Conservation (phyloP, 768 basidiomycete species). For the Termitomyces sp. region DNA sequence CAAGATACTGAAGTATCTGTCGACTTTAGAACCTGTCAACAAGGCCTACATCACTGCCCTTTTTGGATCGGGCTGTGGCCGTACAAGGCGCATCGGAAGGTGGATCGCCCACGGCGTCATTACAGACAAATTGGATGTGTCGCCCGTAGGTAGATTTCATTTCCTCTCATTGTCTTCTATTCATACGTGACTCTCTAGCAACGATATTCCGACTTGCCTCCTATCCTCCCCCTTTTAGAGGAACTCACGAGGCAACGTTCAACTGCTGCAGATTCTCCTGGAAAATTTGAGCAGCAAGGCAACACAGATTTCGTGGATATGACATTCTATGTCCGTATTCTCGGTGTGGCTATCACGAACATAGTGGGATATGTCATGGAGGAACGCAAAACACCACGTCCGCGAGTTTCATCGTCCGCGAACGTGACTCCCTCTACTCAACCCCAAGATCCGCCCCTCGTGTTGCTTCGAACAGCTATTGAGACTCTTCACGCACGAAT, state of each 20-base stretch:
- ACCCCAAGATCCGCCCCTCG: slow-evolving; percentile 41
- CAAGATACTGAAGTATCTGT: slow-evolving; percentile 41
- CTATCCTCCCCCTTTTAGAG: slow-evolving; percentile 48
- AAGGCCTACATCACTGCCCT: slow-evolving; percentile 50
- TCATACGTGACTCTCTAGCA: slow-evolving; percentile 30
- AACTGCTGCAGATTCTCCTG: slow-evolving; percentile 23
- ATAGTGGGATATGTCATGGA: slow-evolving; percentile 54
- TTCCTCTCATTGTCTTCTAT: background rate
- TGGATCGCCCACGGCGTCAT: slow-evolving; percentile 55
- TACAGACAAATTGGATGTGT: slow-evolving; percentile 24
- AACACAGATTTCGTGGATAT: slow-evolving; percentile 65
- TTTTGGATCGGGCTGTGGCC: slow-evolving; percentile 49
- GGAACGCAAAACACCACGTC: slow-evolving; percentile 34
- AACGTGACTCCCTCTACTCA: slow-evolving; percentile 22
- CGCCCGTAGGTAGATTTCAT: slow-evolving; percentile 21
- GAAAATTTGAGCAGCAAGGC: slow-evolving; percentile 53
- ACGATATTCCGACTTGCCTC: slow-evolving; percentile 42
- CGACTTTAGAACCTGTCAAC: slow-evolving; percentile 43
- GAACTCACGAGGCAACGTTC: slow-evolving; percentile 43
- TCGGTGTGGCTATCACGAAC: slow-evolving; percentile 58
- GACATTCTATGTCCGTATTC: slow-evolving; percentile 50
- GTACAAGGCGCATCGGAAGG: slow-evolving; percentile 54
- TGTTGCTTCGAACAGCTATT: slow-evolving; percentile 46
- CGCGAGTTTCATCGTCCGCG: slow-evolving; percentile 10
- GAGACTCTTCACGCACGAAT: slow-evolving; percentile 60